phyloP scores from a whole-genome alignment of 1,284 basidiomycete species.

The Megacollybia platyphylla region DNA sequence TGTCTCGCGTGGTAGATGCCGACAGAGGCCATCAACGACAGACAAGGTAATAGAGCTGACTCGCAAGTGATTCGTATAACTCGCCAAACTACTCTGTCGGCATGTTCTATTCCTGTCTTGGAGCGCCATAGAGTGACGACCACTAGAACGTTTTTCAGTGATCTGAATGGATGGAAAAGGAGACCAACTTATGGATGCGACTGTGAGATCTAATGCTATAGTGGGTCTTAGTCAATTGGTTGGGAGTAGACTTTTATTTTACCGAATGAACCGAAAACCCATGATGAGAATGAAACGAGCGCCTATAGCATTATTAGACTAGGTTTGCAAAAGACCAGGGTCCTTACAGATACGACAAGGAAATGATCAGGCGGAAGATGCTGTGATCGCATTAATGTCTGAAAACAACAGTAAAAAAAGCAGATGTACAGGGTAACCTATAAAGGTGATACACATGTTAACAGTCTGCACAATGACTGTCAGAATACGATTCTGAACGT shows the following conservation, averaged over 20 bases:
- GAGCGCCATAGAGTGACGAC: slow-evolving; percentile 26
- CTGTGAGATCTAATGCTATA: slow-evolving; percentile 23
- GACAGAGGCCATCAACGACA: slow-evolving; percentile 28
- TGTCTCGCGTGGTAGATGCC: slow-evolving; percentile 23
- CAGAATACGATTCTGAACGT: neutral
- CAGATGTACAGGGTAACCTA: neutral
- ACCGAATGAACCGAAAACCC: neutral
- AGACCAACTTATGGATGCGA: slow-evolving; percentile 27
- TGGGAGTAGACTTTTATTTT: neutral
- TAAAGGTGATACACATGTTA: neutral
- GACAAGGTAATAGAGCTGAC: slow-evolving; percentile 29
- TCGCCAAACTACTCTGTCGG: slow-evolving; percentile 26
- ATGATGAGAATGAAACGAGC: neutral
- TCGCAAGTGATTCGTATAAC: slow-evolving; percentile 36
- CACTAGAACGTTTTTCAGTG: slow-evolving; percentile 16
- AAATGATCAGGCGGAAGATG: neutral
- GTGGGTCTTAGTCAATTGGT: neutral
- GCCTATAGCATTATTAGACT: neutral
- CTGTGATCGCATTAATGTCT: neutral
- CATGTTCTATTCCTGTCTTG: slow-evolving; percentile 25
- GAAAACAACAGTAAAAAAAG: neutral
- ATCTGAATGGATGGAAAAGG: neutral
- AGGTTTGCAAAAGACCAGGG: neutral
- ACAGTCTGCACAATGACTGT: neutral
- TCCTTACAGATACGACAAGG: neutral